Evolutionary conservation across 2,329 filamentous ascomycete genomes (phyloP), one percentile per base, ranked within the genome.

Genomic region (Talaromyces marneffei): DNA sequence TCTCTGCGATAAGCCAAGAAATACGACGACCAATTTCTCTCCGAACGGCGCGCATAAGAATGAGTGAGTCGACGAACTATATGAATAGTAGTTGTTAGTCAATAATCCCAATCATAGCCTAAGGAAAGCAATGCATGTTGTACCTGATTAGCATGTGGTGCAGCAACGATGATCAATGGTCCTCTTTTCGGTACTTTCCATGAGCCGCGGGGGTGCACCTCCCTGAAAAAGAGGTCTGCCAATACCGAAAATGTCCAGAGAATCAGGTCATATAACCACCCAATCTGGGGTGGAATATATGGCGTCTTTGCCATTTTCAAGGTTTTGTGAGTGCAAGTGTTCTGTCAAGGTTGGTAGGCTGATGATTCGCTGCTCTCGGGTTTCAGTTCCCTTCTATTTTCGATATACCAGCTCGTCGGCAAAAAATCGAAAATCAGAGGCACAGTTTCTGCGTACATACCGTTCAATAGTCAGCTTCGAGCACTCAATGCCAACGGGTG

Each of bases 191-290:
- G 94, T 48, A 99, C 90, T 76, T 92, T 93, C 92, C 94, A 99
- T 65, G 92, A 91, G 67, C 92, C 92, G 66, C 94, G 85, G 12
- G 94, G 94, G 73, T 97, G 92, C 16, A 99, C 91, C 77, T 99
- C 94, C 68, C 94, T 88, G 81, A 99, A 99, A 85, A 99, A 99
- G 67, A 97, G 86, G 76, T 99, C 94, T 66, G 95, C 87, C 57
- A 97, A 82, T 65, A 97, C 74, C 2, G 80, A 81, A 65, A 82
- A 77, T 9, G 73, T 71, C 80, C 80, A 82, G 39, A 82, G 69
- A 52, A 80, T 72, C 27, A 80, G 65, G 68, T 81, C 79, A 66
- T 82, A 82, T 55, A 80, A 64, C 79, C 79, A 81, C 67, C 75
- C 76, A 62, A 79, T 73, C 69, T 80, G 76, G 54, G 77, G 78